Percentiles rank a stretch among this genome's conserved stretches.
Evolutionary conservation across 495 filamentous ascomycete genomes (phyloP).

Genomic region (Podospora fimiseda): DNA sequence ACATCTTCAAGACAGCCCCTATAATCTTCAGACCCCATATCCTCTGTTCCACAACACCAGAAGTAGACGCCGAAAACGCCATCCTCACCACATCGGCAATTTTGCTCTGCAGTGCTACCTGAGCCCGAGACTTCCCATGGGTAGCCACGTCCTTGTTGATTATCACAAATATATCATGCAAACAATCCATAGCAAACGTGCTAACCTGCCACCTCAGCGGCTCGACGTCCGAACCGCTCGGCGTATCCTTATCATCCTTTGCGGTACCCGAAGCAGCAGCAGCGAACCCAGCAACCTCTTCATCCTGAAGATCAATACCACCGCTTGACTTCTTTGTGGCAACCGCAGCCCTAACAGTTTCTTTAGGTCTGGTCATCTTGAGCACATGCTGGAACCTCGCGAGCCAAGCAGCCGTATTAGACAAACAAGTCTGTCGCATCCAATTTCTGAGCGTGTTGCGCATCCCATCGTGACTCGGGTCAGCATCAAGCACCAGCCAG

Average conservation of each 20-base stretch:
- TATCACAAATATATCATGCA: conserved; percentile 74
- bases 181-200: conserved; percentile 85
- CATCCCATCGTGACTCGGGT: conserved; percentile 67
- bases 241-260: conserved; percentile 55
- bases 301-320: conserved; percentile 76
- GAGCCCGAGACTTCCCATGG: conserved; percentile 63
- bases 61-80: conserved; percentile 95
- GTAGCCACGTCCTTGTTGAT: conserved; percentile 67
- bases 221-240: conserved; percentile 69
- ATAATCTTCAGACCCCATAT: conserved; percentile 89
- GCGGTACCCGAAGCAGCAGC: conserved; percentile 56
- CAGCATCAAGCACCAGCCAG: conserved; percentile 78
- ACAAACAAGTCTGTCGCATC: conserved; percentile 78
- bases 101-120: conserved; percentile 69
- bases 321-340: conserved; percentile 43
- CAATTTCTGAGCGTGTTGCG: conserved; percentile 81
- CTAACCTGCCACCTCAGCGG: conserved; percentile 92
- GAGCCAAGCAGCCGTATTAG: conserved; percentile 75
- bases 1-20: conserved; percentile 88
- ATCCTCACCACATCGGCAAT: conserved; percentile 93
- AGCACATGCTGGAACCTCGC: conserved; percentile 80
- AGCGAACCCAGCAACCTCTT: conserved; percentile 94
- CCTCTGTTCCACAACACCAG: conserved; percentile 80
- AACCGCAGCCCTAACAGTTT: conserved; percentile 43
- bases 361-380: conserved; percentile 71